Percentiles rank a stretch among this genome's conserved stretches.
phyloP scores from a whole-genome alignment of 495 filamentous ascomycete species.

The Penicillium desertorum region DNA sequence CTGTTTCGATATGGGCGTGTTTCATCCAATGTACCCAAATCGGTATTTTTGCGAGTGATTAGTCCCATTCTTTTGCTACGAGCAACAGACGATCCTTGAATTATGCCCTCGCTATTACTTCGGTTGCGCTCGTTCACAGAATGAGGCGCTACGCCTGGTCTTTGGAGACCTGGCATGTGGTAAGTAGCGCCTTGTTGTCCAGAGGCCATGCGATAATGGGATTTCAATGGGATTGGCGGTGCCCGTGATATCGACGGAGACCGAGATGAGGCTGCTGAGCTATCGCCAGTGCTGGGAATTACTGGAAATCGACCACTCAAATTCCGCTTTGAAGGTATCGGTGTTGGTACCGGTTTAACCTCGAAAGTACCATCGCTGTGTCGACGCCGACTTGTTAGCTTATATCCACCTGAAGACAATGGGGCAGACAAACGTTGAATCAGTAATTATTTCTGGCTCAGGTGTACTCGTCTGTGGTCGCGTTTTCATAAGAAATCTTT shows the following conservation, averaged over 20 bases:
- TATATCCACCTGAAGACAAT: background rate
- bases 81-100: slow-evolving; percentile 56
- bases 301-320: slow-evolving; percentile 81
- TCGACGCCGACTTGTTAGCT: slow-evolving; percentile 2
- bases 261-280: slow-evolving; percentile 48
- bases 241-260: slow-evolving; percentile 66
- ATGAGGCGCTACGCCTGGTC: slow-evolving; percentile 69
- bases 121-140: slow-evolving; percentile 74
- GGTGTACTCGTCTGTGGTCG: slow-evolving; percentile 50
- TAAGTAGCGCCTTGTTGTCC: slow-evolving; percentile 60
- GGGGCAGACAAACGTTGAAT: slow-evolving; percentile 57
- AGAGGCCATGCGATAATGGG: slow-evolving; percentile 75
- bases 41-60: slow-evolving; percentile 70
- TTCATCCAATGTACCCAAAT: slow-evolving; percentile 75
- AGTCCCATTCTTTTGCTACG: slow-evolving; percentile 80
- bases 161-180: slow-evolving; percentile 56
- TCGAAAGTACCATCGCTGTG: slow-evolving; percentile 56
- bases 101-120: slow-evolving; percentile 85
- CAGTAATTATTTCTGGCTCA: slow-evolving; percentile 63
- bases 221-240: slow-evolving; percentile 71
- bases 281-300: slow-evolving; percentile 61
- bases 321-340: slow-evolving; percentile 69
- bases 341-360: slow-evolving; percentile 72
- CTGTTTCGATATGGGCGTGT: slow-evolving; percentile 69
- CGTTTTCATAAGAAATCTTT: slow-evolving; percentile 66